Evolutionary conservation across 1,284 basidiomycete genomes (phyloP).

Genomic region (Coriolopsis trogii): DNA sequence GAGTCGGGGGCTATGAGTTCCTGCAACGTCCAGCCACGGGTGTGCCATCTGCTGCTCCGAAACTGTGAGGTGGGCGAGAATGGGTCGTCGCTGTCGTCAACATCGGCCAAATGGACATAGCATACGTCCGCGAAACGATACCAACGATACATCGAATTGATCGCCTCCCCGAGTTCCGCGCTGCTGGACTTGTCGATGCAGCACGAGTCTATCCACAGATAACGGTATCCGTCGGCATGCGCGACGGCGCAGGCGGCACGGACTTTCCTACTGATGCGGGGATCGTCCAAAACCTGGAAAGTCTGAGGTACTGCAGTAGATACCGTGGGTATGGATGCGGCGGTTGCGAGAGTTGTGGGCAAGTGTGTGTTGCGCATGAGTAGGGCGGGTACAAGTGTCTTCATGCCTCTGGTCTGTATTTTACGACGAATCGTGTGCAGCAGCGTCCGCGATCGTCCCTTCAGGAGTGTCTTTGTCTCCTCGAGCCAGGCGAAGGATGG

Average conservation of each 20-base stretch:
- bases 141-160: conserved; percentile 9
- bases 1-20: not conserved
- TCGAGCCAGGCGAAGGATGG: not conserved
- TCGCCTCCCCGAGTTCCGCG: conserved; percentile 1
- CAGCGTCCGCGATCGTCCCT: too few species aligned
- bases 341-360: not conserved
- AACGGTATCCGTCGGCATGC: not conserved
- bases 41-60: not conserved
- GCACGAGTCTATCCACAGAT: not conserved
- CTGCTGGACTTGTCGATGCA: conserved; percentile 9
- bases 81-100: not conserved
- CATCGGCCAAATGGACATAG: conserved; percentile 2
- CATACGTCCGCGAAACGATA: not conserved
- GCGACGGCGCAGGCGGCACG: not conserved
- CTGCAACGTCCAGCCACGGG: conserved; percentile 6
- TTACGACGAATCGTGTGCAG: too few species aligned
- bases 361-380: too few species aligned
- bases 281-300: too few species aligned
- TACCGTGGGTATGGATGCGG: too few species aligned
- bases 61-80: not conserved
- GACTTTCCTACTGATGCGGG: too few species aligned
- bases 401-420: too few species aligned
- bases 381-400: too few species aligned
- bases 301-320: too few species aligned
- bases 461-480: not conserved